Evolutionary conservation across 495 filamentous ascomycete species (phyloP).

Genomic region (Diplogelasinospora grovesii): DNA sequence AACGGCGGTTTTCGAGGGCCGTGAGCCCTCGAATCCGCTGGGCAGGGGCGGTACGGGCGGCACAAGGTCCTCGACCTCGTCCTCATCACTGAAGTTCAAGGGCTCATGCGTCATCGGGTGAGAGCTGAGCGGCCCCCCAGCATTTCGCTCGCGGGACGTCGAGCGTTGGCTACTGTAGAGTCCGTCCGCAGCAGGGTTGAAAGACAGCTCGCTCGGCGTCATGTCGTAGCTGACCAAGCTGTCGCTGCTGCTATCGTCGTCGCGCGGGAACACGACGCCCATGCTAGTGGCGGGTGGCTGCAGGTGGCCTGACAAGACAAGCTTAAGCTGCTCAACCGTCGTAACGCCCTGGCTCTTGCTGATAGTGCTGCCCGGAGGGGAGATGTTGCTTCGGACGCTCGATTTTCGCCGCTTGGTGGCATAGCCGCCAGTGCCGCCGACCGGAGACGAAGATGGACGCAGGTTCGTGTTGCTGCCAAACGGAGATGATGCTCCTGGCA

Average conservation of each 20-base stretch:
- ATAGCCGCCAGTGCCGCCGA: conserved; percentile 11
- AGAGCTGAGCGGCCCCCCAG: conserved; percentile 41
- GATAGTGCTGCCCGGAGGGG: conserved; percentile 47
- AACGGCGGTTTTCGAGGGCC: conserved; percentile 12
- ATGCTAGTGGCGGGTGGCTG: conserved; percentile 20
- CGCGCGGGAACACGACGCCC: conserved; percentile 16
- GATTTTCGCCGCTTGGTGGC: conserved; percentile 30
- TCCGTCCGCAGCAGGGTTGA: conserved; percentile 28
- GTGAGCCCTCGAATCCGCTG: conserved; percentile 17
- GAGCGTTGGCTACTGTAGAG: conserved; percentile 16
- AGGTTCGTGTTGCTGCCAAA: conserved; percentile 35
- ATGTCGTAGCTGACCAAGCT: conserved; percentile 54
- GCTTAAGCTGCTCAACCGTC: conserved; percentile 83
- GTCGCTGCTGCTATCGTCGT: conserved; percentile 48
- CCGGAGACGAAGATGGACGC: conserved; percentile 34
- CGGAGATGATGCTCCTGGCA: conserved; percentile 28
- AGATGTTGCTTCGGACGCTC: conserved; percentile 39
- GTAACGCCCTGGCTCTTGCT: conserved; percentile 57
- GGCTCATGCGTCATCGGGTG: conserved; percentile 31
- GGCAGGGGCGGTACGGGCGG: conserved; percentile 41
- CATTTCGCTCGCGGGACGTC: conserved; percentile 10
- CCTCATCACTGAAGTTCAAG: conserved; percentile 12
- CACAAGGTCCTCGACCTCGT: conserved; percentile 21
- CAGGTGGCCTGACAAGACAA: conserved; percentile 53
- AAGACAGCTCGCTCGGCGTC: conserved; percentile 47